Conservation (phyloP, 345 rosid species). For the Orychophragmus violaceus region DNA sequence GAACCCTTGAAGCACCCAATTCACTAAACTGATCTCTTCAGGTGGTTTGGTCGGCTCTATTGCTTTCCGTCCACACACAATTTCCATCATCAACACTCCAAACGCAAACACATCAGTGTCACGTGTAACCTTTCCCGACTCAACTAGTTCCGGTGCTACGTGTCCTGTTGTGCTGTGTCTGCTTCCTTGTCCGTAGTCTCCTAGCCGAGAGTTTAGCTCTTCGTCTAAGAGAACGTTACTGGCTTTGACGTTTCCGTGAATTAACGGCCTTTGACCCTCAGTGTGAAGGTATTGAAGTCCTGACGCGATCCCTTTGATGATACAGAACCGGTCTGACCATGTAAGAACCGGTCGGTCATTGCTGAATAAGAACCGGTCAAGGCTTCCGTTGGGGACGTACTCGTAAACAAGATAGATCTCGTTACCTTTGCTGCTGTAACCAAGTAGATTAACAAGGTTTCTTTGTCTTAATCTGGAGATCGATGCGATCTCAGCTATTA, state of each 20-base stretch:
- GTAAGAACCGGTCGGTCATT: constrained; percentile 29
- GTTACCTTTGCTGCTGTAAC: constrained; percentile 38
- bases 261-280: constrained; percentile 37
- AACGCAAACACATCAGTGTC: constrained; percentile 41
- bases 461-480: constrained; percentile 34
- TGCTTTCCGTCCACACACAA: constrained; percentile 42
- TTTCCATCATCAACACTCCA: constrained; percentile 43
- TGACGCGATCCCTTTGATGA: constrained; percentile 42
- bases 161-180: constrained; percentile 35
- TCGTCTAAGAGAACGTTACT: constrained; percentile 46
- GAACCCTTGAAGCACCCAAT: constrained; percentile 34
- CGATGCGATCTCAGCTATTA: neutral
- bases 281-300: constrained; percentile 45
- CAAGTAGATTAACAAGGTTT: constrained; percentile 40
- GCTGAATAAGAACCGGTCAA: constrained; percentile 38
- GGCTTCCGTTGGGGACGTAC: constrained; percentile 44
- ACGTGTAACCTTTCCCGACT: constrained; percentile 29
- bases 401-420: constrained; percentile 43
- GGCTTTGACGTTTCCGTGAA: constrained; percentile 44
- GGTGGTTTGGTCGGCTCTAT: constrained; percentile 25
- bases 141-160: constrained; percentile 40
- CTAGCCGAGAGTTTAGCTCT: constrained; percentile 37
- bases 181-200: constrained; percentile 47
- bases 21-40: constrained; percentile 31
- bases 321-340: constrained; percentile 40